Evolutionary conservation across 495 filamentous ascomycete species (phyloP), one percentile per base, ranked within the genome.

Genomic region (Parathielavia appendiculata): DNA sequence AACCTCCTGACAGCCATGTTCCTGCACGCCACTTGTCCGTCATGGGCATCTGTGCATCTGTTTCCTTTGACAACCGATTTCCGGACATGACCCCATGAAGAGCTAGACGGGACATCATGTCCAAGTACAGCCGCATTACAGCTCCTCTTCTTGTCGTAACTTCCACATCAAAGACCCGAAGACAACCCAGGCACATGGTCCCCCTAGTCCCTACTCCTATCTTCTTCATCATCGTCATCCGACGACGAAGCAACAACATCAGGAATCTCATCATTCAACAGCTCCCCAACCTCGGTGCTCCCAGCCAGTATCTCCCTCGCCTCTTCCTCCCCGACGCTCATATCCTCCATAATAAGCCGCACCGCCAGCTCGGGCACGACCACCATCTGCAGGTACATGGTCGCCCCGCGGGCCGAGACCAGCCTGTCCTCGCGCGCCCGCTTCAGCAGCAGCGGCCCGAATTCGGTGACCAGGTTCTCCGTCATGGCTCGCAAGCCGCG

Each of bases 331-430:
- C 73, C 71, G n/a, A 87, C 79, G 0, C 70, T 66, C 88, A 97
- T 88, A 66, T 98, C 93, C 61, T 96, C 87, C 76, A 81, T 88
- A 26, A 97, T 86, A 17, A 98, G 78, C 60, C 75, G 72, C 2
- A 89, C 76, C 5, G 87, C 82, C 49, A 97, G 69, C 68, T 98
- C 93, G 0, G 92, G 92, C 14, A 95, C 91, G 43, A 97, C 73
- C 4, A 97, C 93, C 0, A 78, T 76, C 71, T 96, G 91, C 9
- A 96, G 82, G 63, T 89, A 98, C 17, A 79, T 81, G 14, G 83
- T 83, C 30, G 89, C 78, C 11, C 90, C 89, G 23, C 86, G 78
- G 0, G 78, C 76, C 12, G 87, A 82, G 47, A 96, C 77, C 13
- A 95, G 75, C 40, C 74, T 73, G 69, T 96, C 92, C 50, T 77